phyloP scores from a whole-genome alignment of 306 rosid genomes.

The Senna tora region DNA sequence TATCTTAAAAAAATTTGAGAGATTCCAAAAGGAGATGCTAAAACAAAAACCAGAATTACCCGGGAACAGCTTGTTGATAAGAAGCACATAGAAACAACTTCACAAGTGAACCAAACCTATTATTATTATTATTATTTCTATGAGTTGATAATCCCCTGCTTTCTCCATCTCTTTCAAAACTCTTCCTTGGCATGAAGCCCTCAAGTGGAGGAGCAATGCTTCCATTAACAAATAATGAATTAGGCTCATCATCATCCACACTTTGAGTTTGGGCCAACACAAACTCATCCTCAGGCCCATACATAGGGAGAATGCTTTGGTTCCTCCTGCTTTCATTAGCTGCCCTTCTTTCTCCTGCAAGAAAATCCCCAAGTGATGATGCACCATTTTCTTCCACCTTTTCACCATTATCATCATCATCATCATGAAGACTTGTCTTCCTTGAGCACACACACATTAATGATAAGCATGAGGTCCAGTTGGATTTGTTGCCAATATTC shows the following conservation, averaged over 20 bases:
- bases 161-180: conserved; percentile 10
- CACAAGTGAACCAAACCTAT: conserved; percentile 24
- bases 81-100: conserved; percentile 24
- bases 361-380: conserved; percentile 39
- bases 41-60: not conserved
- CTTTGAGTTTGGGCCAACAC: conserved; percentile 29
- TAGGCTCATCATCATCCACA: not conserved
- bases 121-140: no score
- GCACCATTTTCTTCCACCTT: not conserved
- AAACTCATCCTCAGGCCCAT: conserved; percentile 30
- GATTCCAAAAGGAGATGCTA: not conserved
- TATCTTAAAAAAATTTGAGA: no score
- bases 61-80: not conserved
- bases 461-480: conserved; percentile 26
- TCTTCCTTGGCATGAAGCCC: not conserved
- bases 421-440: not conserved
- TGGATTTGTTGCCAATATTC: conserved; percentile 34
- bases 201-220: conserved; percentile 34
- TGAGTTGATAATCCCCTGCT: not conserved
- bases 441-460: conserved; percentile 27
- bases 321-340: conserved; percentile 35
- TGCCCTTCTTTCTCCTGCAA: conserved; percentile 38
- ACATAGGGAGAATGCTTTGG: not conserved
- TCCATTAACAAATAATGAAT: conserved; percentile 37
- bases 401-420: not conserved